A percentile compares a stretch with the other conserved stretches of the same genome.
Conservation (phyloP, 2,329 filamentous ascomycete genomes). For the Calonectria multiphialidica region DNA sequence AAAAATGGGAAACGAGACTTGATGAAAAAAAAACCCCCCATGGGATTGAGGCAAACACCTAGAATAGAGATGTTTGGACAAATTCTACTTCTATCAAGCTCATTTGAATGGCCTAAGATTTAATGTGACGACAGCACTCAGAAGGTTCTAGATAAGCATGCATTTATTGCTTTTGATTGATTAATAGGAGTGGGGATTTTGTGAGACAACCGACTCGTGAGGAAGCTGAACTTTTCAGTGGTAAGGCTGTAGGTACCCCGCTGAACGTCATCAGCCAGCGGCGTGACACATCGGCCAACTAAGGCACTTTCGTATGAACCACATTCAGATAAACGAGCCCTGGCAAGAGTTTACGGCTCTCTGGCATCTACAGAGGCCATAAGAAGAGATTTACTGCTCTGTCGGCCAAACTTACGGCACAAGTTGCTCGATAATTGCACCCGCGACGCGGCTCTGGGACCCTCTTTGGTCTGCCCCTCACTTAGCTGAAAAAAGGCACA, state of each 20-base stretch:
- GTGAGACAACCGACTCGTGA: background rate
- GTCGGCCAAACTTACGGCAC: background rate
- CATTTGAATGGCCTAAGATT: background rate
- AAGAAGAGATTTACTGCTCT: background rate
- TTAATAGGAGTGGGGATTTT: background rate
- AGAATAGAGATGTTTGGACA: constrained; percentile 4
- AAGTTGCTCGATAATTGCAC: background rate
- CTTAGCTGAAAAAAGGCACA: constrained; percentile 14
- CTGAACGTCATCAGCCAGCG: constrained; percentile 40
- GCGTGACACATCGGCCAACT: constrained; percentile 36
- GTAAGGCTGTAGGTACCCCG: constrained; percentile 28
- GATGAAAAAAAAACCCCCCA: constrained; percentile 14
- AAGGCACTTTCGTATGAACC: background rate
- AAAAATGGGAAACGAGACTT: constrained; percentile 35
- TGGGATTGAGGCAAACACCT: background rate
- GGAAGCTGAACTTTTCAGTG: background rate
- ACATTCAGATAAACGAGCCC: background rate
- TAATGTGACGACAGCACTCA: background rate
- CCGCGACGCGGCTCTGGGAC: background rate
- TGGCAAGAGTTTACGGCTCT: background rate
- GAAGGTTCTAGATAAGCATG: background rate
- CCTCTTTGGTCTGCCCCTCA: constrained; percentile 25
- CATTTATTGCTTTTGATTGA: background rate
- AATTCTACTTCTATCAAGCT: constrained; percentile 35
- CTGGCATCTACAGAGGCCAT: background rate